Base-by-base conservation (phyloP, 441 rosid genomes). In the Erysimum cheiri region DNA sequence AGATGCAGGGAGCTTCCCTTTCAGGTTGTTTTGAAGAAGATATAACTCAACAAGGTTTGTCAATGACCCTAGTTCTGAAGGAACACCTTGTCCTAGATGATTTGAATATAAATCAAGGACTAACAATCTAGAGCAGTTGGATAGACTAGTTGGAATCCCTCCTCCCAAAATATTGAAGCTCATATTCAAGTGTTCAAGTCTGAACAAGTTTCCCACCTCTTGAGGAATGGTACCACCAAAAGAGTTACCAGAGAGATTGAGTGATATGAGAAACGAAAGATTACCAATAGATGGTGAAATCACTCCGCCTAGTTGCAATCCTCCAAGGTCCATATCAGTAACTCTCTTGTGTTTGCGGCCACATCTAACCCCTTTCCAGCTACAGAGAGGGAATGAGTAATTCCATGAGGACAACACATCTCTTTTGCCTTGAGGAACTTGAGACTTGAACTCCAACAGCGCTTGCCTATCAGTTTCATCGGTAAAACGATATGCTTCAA, bases 271-370 rank as follows among this genome's bases (percentile, higher is more conserved):
- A 10, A 61, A 61, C 1, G 66, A 61, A 44, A 44, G 66, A 31
- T 61, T 61, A 61, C 66, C 66, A 60, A 41, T 60, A 8, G 37
- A 41, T 43, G 66, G 39, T 4, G 66, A 60, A 43, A 60, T 60
- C 10, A 28, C 39, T 5, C 66, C 66, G 0, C 66, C 66, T 0
- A 43, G n/a, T n/a, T 26, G 22, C 24, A 26, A 4, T 8, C 28
- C 12, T 24, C 13, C 9, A 0, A 60, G 64, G 5, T 60, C 46
- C n/a, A 57, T 6, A 55, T 4, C 0, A 14, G 41, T 55, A 55
- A 55, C 60, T 55, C 60, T 55, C 40, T 14, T 55, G 60, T 55
- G 26, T 8, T 8, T 55, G 24, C 8, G 26, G 13, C 60, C 60
- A 55, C 60, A 55, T 4, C 8, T 55, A 14, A 55, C 60, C 8